Evolutionary conservation across 352 stramenopile species (phyloP), one percentile per base, ranked within the genome.

Genomic region (Elongisporangium senticosum): DNA sequence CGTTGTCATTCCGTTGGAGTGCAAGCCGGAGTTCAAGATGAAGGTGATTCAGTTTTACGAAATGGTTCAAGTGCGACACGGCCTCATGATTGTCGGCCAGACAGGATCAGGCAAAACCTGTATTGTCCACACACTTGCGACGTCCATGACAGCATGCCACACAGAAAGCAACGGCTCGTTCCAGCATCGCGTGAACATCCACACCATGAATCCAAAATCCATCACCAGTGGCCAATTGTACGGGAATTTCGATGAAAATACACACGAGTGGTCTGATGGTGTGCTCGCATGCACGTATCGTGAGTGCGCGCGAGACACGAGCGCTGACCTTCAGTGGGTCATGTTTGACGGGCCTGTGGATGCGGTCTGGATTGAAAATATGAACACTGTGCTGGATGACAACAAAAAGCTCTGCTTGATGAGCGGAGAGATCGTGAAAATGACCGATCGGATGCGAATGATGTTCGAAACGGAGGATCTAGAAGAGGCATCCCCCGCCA

Each of bases 41-140:
- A 95, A 93, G 50, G 79, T 98, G 11, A 80, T 98, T 7, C 90
- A 98, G 68, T 93, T 98, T 43, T 98, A 98, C 69, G 95, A 98
- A 61, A 98, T 96, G 0, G 82, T 93, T 54, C 84, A 98, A 17
- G 95, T 98, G 21, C 83, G 95, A 13, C 95, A 98, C 62, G 95
- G 95, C 0, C 91, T 98, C 53, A 98, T 98, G 95, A 95, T 98
- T 56, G 95, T 98, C 4, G 95, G 95, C 0, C 76, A 95, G 20
- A 96, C 94, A 0, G 96, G 95, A 14, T 95, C 84, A 0, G 95
- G 95, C 0, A 98, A 98, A 56, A 98, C 87, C n/a, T 96, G 87
- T 63, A 92, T 96, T 2, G 86, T 97, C 0, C 83, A 94, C 55
- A 78, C 83, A 7, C 64, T 98, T 0, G 86, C 85, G 14, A 83